Conservation (phyloP, 768 basidiomycete species). For the Clitopilus hobsonii region DNA sequence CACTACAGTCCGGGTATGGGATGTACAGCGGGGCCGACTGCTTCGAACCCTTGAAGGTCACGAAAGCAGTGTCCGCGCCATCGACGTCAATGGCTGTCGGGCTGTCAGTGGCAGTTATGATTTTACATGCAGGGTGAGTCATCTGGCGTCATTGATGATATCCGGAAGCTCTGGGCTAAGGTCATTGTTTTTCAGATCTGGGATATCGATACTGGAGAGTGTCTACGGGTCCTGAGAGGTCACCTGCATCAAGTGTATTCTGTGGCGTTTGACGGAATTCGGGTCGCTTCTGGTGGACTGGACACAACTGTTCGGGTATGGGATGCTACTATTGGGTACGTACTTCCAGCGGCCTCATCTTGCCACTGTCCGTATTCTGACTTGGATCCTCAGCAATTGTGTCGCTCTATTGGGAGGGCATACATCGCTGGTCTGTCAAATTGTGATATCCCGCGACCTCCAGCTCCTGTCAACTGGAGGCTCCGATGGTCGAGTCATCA, state of each 20-base stretch:
- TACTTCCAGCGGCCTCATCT: conserved; percentile 1
- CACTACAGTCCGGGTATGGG: conserved; percentile 85
- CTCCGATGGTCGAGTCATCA: conserved; percentile 74
- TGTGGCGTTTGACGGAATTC: conserved; percentile 83
- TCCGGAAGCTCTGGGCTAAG: too few relatives aligned
- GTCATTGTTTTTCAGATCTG: conserved; percentile 50
- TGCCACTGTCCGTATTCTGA: conserved; percentile 4
- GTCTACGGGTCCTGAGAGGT: conserved; percentile 74
- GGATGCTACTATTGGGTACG: conserved; percentile 83
- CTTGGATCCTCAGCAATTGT: conserved; percentile 51
- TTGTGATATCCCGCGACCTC: conserved; percentile 63
- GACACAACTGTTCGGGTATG: conserved; percentile 94
- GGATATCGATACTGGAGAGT: conserved; percentile 87
- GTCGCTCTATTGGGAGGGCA: conserved; percentile 86
- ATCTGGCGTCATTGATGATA: background rate
- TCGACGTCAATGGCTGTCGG: conserved; percentile 81
- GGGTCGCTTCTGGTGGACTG: conserved; percentile 81
- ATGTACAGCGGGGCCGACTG: conserved; percentile 74
- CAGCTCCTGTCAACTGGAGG: conserved; percentile 72
- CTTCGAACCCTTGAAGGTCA: conserved; percentile 74
- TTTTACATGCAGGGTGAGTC: conserved; percentile 70
- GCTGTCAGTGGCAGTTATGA: conserved; percentile 96
- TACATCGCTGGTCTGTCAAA: conserved; percentile 87
- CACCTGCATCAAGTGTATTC: conserved; percentile 89
- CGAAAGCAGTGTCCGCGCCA: conserved; percentile 73